Conservation (phyloP, 495 filamentous ascomycete genomes). For the Penicillium egyptiacum region DNA sequence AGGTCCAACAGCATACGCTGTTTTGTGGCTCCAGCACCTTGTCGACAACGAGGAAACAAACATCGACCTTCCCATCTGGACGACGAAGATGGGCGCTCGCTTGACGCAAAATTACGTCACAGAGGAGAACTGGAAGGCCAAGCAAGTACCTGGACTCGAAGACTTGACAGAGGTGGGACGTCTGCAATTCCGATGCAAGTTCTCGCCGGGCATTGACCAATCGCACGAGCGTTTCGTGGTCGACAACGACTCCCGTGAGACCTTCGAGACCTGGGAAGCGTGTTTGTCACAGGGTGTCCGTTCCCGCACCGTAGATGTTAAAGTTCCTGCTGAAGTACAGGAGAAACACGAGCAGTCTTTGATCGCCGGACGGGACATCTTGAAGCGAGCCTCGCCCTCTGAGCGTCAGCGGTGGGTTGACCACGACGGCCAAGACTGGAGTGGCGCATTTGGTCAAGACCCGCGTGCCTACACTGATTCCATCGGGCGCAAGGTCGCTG, state of each 20-base stretch:
- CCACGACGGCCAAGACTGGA: constrained; percentile 83
- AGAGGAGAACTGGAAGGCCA: constrained; percentile 59
- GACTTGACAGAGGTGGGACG: constrained; percentile 79
- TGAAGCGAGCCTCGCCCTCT: constrained; percentile 64
- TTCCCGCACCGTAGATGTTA: constrained; percentile 59
- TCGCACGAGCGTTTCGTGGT: constrained; percentile 80
- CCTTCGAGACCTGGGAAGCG: constrained; percentile 91
- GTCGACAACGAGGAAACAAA: constrained; percentile 72
- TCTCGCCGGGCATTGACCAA: constrained; percentile 87
- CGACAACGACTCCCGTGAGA: constrained; percentile 87
- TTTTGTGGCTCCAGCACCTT: constrained; percentile 83
- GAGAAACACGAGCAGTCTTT: constrained; percentile 78
- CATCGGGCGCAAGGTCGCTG: constrained; percentile 50
- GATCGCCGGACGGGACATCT: constrained; percentile 72
- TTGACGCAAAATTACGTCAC: constrained; percentile 92
- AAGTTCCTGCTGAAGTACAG: constrained; percentile 64
- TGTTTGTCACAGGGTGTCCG: constrained; percentile 84
- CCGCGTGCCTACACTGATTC: constrained; percentile 55
- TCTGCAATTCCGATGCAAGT: constrained; percentile 71
- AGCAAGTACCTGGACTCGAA: constrained; percentile 61
- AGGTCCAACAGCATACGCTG: constrained; percentile 68
- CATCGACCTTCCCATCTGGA: constrained; percentile 86
- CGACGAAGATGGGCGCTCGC: constrained; percentile 66
- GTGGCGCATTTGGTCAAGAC: constrained; percentile 75
- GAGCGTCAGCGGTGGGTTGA: constrained; percentile 77